Evolutionary conservation across 1,284 basidiomycete genomes (phyloP), one percentile per base, ranked within the genome.

Genomic region (Cryptococcus depauperatus): DNA sequence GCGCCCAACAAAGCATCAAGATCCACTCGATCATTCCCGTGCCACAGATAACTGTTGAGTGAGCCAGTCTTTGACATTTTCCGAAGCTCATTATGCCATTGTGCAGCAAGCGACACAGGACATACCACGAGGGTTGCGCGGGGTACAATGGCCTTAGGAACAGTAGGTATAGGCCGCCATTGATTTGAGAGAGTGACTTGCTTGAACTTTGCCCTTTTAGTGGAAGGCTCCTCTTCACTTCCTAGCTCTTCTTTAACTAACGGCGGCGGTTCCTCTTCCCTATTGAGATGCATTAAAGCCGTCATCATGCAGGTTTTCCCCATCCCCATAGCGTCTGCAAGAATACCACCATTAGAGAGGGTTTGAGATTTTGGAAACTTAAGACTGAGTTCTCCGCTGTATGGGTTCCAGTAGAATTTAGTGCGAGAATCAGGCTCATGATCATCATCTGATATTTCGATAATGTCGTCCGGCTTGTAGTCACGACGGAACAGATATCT

Each of bases 221-320:
- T 39, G 1, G 49, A 43, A 1, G 52, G 55, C 37, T 62, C 58
- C 8, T 55, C 59, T 14, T 37, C 35, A 14, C 54, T 54, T 3
- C 46, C 41, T 13, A 47, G 41, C 13, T 38, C 29, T 3, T 34
- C 47, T 1, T 68, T 62, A 1, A 56, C 50, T 3, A 44, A 37
- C 3, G 35, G 34, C 22, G 71, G 61, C 32, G 77, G 75, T 19
- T 70, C 64, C n/a, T 62, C 60, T 43, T 75, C 76, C 32, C 76
- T 77, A 52, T 84, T 87, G 10, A 81, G 81, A 56, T 95, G 90
- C 22, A 97, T 84, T 30, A 97, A 77, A 10, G 89, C 82, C 1
- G 91, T 86, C 41, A 96, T 73, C 89, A 95, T 93, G 60, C 68
- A 69, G 5, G 93, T 96, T 73, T 98, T 98, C 4, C 93, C 93